Percentiles rank a stretch among this genome's conserved stretches.
phyloP scores from a whole-genome alignment of 1,139 yeast species.

The Scheffersomyces lignicola region DNA sequence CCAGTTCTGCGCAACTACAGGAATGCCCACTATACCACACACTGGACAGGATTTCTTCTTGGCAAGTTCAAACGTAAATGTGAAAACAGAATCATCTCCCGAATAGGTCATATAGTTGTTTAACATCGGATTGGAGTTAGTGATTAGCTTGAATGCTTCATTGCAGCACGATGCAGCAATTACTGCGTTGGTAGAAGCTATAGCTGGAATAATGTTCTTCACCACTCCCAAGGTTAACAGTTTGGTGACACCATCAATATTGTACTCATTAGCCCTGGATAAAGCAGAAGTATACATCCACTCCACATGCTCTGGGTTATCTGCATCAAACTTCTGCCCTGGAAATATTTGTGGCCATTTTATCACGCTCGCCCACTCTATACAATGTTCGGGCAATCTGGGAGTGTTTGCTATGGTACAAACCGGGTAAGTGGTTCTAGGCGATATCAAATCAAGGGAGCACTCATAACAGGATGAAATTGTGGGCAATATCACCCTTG shows the following conservation, averaged over 20 bases:
- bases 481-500: constrained; percentile 83
- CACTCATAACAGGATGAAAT: constrained; percentile 92
- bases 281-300: constrained; percentile 62
- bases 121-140: constrained; percentile 65
- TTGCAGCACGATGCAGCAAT: constrained; percentile 91
- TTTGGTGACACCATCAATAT: constrained; percentile 72
- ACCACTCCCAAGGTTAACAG: constrained; percentile 81
- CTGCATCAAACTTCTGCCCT: constrained; percentile 59
- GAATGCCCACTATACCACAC: constrained; percentile 57
- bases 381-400: constrained; percentile 88
- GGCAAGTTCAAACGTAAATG: constrained; percentile 67
- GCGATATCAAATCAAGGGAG: constrained; percentile 73
- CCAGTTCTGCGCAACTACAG: constrained; percentile 31
- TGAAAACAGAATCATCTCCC: constrained; percentile 75
- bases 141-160: constrained; percentile 78
- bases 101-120: constrained; percentile 87
- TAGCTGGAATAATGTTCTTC: constrained; percentile 90
- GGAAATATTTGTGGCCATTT: constrained; percentile 66
- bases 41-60: constrained; percentile 67
- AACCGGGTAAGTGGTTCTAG: constrained; percentile 76
- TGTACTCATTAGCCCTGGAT: constrained; percentile 61
- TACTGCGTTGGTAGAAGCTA: constrained; percentile 91
- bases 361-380: constrained; percentile 84
- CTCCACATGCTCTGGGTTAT: constrained; percentile 64
- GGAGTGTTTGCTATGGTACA: constrained; percentile 97